Evolutionary conservation across 2,329 filamentous ascomycete genomes (phyloP).

Genomic region (Colletotrichum tamarilloi): DNA sequence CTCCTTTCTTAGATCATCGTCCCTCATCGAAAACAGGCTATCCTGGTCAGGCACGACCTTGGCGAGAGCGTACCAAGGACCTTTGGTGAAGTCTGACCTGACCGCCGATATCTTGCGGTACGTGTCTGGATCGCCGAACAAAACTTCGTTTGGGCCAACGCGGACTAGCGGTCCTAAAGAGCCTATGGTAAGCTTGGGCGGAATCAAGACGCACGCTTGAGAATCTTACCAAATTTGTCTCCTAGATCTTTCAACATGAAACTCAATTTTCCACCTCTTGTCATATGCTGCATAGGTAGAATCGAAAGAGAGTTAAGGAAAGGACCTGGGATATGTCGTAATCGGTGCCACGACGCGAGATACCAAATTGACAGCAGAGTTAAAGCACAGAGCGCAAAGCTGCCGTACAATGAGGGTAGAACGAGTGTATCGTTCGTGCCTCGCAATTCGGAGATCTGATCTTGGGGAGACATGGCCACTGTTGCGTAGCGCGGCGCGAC

Average conservation of each 20-base stretch:
- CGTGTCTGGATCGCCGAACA: slow-evolving; percentile 33
- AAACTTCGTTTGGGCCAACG: slow-evolving; percentile 38
- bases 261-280: slow-evolving; percentile 14
- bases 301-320: slow-evolving; percentile 45
- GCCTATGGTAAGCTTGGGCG: slow-evolving; percentile 39
- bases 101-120: slow-evolving; percentile 27
- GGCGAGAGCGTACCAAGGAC: slow-evolving; percentile 34
- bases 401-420: not conserved
- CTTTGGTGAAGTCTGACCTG: slow-evolving; percentile 31
- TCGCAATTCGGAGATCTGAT: not conserved
- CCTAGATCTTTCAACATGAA: slow-evolving; percentile 24
- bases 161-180: slow-evolving; percentile 32
- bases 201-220: too few species aligned
- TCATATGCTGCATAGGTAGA: slow-evolving; percentile 40
- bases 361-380: slow-evolving; percentile 1
- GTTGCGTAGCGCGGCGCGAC: not conserved
- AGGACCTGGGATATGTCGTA: slow-evolving; percentile 47
- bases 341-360: slow-evolving; percentile 40
- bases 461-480: not conserved
- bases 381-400: not conserved
- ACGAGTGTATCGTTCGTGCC: not conserved
- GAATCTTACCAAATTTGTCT: slow-evolving; percentile 15
- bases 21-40: slow-evolving; percentile 34
- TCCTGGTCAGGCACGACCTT: slow-evolving; percentile 31
- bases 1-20: slow-evolving; percentile 33